Evolutionary conservation across 768 basidiomycete genomes (phyloP).

Genomic region (Auriculariales sp.): DNA sequence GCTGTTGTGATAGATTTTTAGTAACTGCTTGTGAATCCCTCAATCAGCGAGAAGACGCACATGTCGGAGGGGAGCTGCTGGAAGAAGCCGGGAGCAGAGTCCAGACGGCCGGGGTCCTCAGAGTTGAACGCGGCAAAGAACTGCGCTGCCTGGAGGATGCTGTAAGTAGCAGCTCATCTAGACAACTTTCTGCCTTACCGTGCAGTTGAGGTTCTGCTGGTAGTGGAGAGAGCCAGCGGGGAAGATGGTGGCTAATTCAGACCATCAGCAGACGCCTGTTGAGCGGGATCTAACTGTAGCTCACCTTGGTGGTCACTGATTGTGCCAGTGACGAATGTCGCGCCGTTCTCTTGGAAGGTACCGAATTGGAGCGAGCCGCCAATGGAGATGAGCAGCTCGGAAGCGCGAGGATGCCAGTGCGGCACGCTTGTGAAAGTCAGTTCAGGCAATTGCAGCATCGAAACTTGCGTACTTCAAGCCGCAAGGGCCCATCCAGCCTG

Average conservation of each 20-base stretch:
- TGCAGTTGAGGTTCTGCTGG: slow-evolving; percentile 15
- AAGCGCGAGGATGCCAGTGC: not conserved
- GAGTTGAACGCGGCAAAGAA: slow-evolving; percentile 17
- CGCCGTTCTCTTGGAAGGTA: not conserved
- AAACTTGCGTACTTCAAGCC: not conserved
- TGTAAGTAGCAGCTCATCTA: too few species aligned
- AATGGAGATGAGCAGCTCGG: not conserved
- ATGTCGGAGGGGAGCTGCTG: slow-evolving; percentile 2
- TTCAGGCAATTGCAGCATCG: too few species aligned
- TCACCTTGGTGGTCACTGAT: not conserved
- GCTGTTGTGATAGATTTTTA: slow-evolving; percentile 15
- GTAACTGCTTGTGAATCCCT: too few species aligned
- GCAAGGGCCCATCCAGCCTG: not conserved
- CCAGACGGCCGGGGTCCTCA: slow-evolving; percentile 15
- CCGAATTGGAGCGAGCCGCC: not conserved
- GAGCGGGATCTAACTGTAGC: too few species aligned
- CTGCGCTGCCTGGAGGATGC: slow-evolving; percentile 9
- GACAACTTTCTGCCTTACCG: too few species aligned
- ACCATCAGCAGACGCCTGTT: too few species aligned
- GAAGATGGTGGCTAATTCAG: slow-evolving; percentile 13
- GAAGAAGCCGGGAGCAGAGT: slow-evolving; percentile 15
- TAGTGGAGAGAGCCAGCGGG: slow-evolving; percentile 16
- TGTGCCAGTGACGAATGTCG: not conserved
- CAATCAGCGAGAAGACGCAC: not conserved
- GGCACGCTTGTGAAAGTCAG: not conserved